phyloP scores from a whole-genome alignment of 2,329 filamentous ascomycete species.

The Saccharata proteae region DNA sequence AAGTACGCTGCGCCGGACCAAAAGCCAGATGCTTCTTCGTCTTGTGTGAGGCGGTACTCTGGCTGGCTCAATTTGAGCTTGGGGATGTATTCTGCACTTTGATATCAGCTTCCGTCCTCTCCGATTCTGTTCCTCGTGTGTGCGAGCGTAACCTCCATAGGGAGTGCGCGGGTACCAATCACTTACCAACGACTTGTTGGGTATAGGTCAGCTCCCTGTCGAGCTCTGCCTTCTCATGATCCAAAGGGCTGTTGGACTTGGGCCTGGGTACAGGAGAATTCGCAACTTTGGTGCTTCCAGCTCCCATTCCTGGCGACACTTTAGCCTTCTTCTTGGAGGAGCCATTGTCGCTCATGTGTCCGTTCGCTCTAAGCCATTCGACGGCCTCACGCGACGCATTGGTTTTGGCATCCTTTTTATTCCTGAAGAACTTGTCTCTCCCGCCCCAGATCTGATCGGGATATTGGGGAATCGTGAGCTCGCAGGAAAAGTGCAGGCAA shows the following conservation, averaged over 20 bases:
- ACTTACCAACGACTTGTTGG: too few species aligned
- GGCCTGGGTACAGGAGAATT: too few species aligned
- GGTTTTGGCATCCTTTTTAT: slow-evolving; percentile 30
- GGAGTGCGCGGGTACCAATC: too few species aligned
- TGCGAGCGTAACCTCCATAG: too few species aligned
- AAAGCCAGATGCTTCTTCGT: slow-evolving; percentile 15
- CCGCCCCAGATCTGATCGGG: slow-evolving; percentile 23
- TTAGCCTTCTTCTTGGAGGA: slow-evolving; percentile 17
- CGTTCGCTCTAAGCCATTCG: slow-evolving; percentile 25
- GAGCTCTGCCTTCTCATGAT: too few species aligned
- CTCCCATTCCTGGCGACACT: too few species aligned
- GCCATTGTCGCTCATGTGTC: slow-evolving; percentile 20
- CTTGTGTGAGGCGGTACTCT: slow-evolving; percentile 3
- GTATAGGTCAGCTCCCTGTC: too few species aligned
- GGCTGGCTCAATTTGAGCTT: slow-evolving; percentile 8
- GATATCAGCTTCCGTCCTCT: too few species aligned
- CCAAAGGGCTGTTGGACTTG: too few species aligned
- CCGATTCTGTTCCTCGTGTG: too few species aligned
- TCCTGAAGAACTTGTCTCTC: slow-evolving; percentile 18
- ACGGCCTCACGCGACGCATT: slow-evolving; percentile 30
- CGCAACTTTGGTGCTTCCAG: too few species aligned
- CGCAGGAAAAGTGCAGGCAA: slow-evolving; percentile 21
- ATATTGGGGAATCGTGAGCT: slow-evolving; percentile 15
- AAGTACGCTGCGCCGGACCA: slow-evolving; percentile 27
- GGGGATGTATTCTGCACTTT: too few species aligned